A percentile compares a stretch with the other conserved stretches of the same genome.
phyloP scores from a whole-genome alignment of 441 rosid species.

The Croton laevigatus region DNA sequence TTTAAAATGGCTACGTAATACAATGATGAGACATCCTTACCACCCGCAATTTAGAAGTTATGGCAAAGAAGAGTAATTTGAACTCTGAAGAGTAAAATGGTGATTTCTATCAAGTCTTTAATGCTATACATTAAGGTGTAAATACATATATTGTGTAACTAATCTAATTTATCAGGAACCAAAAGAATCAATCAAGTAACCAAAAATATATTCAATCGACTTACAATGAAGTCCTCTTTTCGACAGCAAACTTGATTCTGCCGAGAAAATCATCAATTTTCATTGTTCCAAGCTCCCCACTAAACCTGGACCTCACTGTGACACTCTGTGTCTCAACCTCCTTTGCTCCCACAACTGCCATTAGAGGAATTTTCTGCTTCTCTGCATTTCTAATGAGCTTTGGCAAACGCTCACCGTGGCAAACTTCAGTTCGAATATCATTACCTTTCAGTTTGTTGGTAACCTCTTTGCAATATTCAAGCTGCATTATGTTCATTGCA shows the following conservation, averaged over 20 bases:
- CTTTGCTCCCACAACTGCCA: constrained; percentile 91
- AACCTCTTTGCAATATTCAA: constrained; percentile 66
- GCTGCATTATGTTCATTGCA: constrained; percentile 31
- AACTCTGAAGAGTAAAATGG: too few species aligned
- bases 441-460: constrained; percentile 46
- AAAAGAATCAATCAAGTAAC: too few species aligned
- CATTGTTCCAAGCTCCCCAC: constrained; percentile 79
- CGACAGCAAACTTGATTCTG: constrained; percentile 49
- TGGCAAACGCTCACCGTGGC: constrained; percentile 86
- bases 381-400: constrained; percentile 90
- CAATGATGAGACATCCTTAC: too few species aligned
- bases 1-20: too few species aligned
- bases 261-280: constrained; percentile 55
- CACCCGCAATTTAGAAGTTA: too few species aligned
- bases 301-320: constrained; percentile 75
- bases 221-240: constrained; percentile 47
- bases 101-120: too few species aligned
- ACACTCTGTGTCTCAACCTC: constrained; percentile 71
- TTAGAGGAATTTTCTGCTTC: constrained; percentile 83
- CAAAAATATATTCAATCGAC: neutral
- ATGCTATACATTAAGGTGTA: too few species aligned
- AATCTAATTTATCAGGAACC: too few species aligned
- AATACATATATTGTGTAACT: too few species aligned
- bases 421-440: constrained; percentile 68
- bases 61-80: too few species aligned